A percentile compares a stretch with the other conserved stretches of the same genome.
These are phyloP conservation scores for Diaporthe capsici DNA, from an alignment of 2,329 filamentous ascomycete species.

Conservation along the genomic window DNA sequence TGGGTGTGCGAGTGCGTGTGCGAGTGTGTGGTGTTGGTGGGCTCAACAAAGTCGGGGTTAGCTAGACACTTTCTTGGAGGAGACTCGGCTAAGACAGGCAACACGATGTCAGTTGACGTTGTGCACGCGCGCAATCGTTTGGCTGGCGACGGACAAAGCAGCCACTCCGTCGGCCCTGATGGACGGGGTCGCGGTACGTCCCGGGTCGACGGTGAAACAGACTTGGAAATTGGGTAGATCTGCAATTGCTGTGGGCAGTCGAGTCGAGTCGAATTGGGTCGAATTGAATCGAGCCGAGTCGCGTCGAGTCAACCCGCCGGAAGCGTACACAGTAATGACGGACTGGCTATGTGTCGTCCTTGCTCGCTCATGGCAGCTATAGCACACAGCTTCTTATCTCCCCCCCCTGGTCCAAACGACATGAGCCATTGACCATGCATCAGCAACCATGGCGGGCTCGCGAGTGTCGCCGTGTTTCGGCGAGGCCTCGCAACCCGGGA, in stretches of 20 bases:
- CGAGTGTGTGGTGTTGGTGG: conserved; percentile 8
- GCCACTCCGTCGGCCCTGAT: background rate
- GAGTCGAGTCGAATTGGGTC: background rate
- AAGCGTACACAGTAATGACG: background rate
- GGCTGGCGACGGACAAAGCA: conserved; percentile 27
- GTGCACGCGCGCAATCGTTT: conserved; percentile 21
- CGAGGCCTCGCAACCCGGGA: conserved; percentile 22
- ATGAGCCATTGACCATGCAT: background rate
- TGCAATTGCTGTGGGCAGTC: background rate
- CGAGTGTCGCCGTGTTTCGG: conserved; percentile 29
- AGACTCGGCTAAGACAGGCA: conserved; percentile 14
- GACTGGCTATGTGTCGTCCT: too few species aligned
- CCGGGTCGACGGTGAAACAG: conserved; percentile 18
- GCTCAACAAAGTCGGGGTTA: conserved; percentile 19
- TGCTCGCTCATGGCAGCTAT: background rate
- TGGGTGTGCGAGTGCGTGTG: background rate
- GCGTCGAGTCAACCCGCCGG: conserved; percentile 5
- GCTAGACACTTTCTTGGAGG: conserved; percentile 7
- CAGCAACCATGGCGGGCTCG: conserved; percentile 13
- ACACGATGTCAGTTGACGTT: conserved; percentile 24
- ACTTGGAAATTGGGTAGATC: background rate
- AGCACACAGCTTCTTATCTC: background rate
- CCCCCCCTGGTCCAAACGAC: background rate
- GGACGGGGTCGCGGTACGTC: conserved; percentile 1
- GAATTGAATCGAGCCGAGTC: background rate